Evolutionary conservation across 148 eudicot genomes (phyloP), one percentile per base, ranked within the genome.

Genomic region (Rhododendron kiyosumense): DNA sequence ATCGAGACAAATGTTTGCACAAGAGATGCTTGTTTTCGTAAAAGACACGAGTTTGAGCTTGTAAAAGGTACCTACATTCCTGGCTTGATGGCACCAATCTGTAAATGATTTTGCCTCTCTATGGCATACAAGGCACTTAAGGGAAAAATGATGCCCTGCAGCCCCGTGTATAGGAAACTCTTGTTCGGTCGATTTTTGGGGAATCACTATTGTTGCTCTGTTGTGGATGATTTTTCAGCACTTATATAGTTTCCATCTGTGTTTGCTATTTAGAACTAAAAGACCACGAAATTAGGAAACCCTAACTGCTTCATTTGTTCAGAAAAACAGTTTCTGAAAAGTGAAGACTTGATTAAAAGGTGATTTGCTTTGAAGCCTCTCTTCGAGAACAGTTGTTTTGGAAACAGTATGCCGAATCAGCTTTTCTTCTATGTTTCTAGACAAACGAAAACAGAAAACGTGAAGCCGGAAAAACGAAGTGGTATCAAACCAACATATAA

Each of bases 21-120:
- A 30, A 30, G 76, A 71, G 76, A 71, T 71, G 36, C 76, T 71
- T 71, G 34, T 67, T 67, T 67, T 67, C 74, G 63, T 49, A 79
- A 79, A 79, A 81, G 84, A 67, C 22, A 24, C n/a, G 81, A 82
- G 46, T 74, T 57, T 71, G 75, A 75, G 54, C 51, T 51, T 82
- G 81, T 82, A 17, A 81, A 81, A 81, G 63, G 65, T 81, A 52
- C 32, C 41, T 51, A 43, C 71, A 81, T 54, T 22, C 28, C 26
- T 57, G 61, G 59, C 22, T 74, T 82, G 48, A 38, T 34, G 45
- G 57, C 82, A 45, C 77, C 52, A 75, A 57, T 79, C 38, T 87
- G 88, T 86, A 86, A 82, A 86, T 86, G 54, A 82, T 75, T 82
- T 75, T 30, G 41, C 34, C 28, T 12, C 43, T 52, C 15, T 17